Conservation (phyloP, 208 protist genomes). For the Leishmania braziliensis region DNA sequence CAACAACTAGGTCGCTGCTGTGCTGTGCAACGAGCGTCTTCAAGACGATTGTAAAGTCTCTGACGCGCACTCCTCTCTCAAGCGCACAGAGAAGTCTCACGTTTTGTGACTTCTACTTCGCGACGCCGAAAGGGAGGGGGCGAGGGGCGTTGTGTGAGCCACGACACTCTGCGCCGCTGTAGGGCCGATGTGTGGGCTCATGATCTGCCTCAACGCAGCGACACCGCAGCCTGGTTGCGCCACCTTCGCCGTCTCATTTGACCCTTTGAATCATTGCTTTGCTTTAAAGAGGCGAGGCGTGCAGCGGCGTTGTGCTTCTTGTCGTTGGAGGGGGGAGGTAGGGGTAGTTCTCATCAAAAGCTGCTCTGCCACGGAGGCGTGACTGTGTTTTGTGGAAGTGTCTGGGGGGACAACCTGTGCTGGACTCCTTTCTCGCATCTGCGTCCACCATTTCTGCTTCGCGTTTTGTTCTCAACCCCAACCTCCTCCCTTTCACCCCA, state of each 20-base stretch:
- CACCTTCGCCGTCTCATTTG: neutral
- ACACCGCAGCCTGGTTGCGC: neutral
- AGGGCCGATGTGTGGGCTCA: neutral
- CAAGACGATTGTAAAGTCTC: constrained; percentile 63
- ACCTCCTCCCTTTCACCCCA: neutral
- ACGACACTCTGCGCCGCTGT: neutral
- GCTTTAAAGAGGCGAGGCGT: neutral
- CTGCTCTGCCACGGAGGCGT: neutral
- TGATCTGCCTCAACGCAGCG: neutral
- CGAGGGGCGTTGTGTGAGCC: neutral
- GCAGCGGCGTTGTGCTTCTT: neutral
- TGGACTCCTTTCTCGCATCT: too few relatives aligned
- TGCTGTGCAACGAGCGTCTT: constrained; percentile 58
- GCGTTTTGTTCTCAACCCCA: neutral
- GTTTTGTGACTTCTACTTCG: constrained; percentile 28
- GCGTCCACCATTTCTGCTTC: too few relatives aligned
- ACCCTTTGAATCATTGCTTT: neutral
- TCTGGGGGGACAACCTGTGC: neutral
- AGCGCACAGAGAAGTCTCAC: constrained; percentile 42
- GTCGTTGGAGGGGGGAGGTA: neutral
- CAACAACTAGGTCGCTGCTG: constrained; percentile 3
- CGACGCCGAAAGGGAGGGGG: neutral
- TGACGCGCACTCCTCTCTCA: constrained; percentile 47
- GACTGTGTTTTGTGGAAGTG: neutral
- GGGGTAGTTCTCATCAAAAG: neutral